These are phyloP conservation scores for Lactarius akahatsu DNA, from an alignment of 768 basidiomycete genomes.

Conservation along the genomic window DNA sequence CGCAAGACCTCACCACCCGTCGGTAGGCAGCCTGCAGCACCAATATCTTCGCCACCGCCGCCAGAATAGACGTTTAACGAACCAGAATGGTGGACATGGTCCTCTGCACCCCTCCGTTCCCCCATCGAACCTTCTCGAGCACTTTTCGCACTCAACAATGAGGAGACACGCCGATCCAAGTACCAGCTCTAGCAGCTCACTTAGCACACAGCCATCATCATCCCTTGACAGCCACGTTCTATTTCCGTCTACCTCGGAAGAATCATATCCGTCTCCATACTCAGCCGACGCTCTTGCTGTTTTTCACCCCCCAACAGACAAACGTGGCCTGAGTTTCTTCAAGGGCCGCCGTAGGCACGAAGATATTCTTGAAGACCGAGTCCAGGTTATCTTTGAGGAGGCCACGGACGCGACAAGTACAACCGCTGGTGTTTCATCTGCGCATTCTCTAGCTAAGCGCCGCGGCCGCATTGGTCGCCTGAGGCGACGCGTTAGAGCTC, in stretches of 20 bases:
- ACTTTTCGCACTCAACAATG: not conserved
- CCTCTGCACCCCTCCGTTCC: not conserved
- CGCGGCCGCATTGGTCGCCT: not conserved
- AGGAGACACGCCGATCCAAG: not conserved
- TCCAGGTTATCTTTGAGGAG: conserved; percentile 3
- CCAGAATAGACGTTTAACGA: not conserved
- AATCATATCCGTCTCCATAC: conserved; percentile 22
- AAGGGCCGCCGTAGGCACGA: not conserved
- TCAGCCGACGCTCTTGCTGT: conserved; percentile 18
- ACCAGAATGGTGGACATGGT: not conserved
- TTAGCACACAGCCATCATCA: not conserved
- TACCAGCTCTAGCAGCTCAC: conserved; percentile 3
- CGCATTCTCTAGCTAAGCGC: not conserved
- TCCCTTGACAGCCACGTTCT: not conserved
- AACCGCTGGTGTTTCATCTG: not conserved
- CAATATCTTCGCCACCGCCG: not conserved
- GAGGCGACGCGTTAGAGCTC: conserved; percentile 11
- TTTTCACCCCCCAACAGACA: conserved; percentile 4
- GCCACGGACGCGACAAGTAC: conserved; percentile 3
- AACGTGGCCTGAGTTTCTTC: not conserved
- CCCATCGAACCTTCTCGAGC: not conserved
- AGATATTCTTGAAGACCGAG: not conserved
- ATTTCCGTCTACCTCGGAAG: conserved; percentile 15
- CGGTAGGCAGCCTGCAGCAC: not conserved
- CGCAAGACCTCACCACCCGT: not conserved